phyloP scores from a whole-genome alignment of 2,329 filamentous ascomycete genomes.

The Fonsecaea erecta region DNA sequence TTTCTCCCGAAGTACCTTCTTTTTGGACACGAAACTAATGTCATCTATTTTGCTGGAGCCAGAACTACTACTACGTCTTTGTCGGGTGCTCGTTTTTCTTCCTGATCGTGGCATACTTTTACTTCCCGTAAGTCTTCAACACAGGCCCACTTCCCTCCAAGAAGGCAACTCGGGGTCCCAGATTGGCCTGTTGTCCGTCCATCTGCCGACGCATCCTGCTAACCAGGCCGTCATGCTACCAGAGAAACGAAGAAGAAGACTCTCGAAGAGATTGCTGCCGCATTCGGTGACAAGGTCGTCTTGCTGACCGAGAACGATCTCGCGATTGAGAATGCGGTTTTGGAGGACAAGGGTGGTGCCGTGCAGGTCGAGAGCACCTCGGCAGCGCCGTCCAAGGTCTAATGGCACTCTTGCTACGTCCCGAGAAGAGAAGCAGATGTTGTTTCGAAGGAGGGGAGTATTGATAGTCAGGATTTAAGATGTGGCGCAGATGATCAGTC shows the following conservation, averaged over 20 bases:
- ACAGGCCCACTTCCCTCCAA: not conserved
- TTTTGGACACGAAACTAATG: not conserved
- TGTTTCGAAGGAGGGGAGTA: not conserved
- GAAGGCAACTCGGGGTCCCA: not conserved
- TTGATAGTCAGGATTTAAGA: not conserved
- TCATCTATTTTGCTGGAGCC: not conserved
- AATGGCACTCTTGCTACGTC: not conserved
- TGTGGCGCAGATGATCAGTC: too few relatives aligned
- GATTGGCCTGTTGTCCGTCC: not conserved
- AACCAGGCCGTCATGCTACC: slow-evolving; percentile 12
- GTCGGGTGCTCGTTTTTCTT: slow-evolving; percentile 59
- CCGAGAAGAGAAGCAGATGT: not conserved
- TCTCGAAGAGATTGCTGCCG: slow-evolving; percentile 55
- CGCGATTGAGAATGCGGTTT: slow-evolving; percentile 35
- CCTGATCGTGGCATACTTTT: slow-evolving; percentile 58
- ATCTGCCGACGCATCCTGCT: not conserved
- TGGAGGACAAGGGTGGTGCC: slow-evolving; percentile 32
- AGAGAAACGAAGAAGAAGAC: slow-evolving; percentile 55
- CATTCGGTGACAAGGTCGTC: slow-evolving; percentile 55
- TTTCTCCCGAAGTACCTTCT: not conserved
- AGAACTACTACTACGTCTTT: slow-evolving; percentile 66
- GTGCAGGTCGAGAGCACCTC: slow-evolving; percentile 27
- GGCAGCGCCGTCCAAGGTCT: not conserved
- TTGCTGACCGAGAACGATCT: slow-evolving; percentile 35
- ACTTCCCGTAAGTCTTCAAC: slow-evolving; percentile 56